Evolutionary conservation across 2,329 filamentous ascomycete species (phyloP).

Genomic region (Ascochyta rabiei): DNA sequence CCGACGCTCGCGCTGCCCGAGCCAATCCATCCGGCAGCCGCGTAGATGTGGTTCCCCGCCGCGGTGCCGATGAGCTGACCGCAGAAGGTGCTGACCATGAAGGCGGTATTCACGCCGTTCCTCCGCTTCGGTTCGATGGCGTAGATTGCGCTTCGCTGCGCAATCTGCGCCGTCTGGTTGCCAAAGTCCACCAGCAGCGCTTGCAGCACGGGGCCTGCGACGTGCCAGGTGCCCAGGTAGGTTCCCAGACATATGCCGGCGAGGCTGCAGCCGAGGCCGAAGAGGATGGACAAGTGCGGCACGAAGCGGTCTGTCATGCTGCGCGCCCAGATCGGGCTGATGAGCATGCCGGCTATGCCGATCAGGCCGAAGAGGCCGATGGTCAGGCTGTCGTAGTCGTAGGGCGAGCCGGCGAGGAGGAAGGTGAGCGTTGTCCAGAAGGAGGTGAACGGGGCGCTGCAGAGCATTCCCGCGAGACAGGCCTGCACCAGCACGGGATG

Average conservation of each 20-base stretch:
- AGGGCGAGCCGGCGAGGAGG: conserved; percentile 72
- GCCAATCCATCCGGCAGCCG: conserved; percentile 61
- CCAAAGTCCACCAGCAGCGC: conserved; percentile 74
- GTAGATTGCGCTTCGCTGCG: conserved; percentile 74
- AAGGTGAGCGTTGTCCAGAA: conserved; percentile 83
- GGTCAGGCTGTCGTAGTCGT: conserved; percentile 67
- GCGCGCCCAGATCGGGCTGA: conserved; percentile 72
- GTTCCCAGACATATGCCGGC: conserved; percentile 70
- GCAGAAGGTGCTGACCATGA: conserved; percentile 77
- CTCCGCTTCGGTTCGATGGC: conserved; percentile 71
- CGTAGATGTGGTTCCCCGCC: conserved; percentile 62
- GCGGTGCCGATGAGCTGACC: conserved; percentile 74
- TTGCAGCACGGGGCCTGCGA: conserved; percentile 75
- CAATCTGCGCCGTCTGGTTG: conserved; percentile 74
- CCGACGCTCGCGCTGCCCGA: conserved; percentile 64
- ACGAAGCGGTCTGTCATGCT: conserved; percentile 73
- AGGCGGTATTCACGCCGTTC: conserved; percentile 80
- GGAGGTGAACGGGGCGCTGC: conserved; percentile 65
- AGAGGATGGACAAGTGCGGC: conserved; percentile 69
- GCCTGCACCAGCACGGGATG: conserved; percentile 74
- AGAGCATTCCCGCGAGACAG: conserved; percentile 69
- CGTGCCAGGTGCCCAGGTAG: conserved; percentile 67
- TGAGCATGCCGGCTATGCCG: conserved; percentile 70
- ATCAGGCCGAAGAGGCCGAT: conserved; percentile 83
- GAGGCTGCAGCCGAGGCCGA: conserved; percentile 65